A percentile compares a stretch with the other conserved stretches of the same genome.
These are phyloP conservation scores for Rusavskia elegans DNA, from an alignment of 495 filamentous ascomycete species.

Conservation along the genomic window DNA sequence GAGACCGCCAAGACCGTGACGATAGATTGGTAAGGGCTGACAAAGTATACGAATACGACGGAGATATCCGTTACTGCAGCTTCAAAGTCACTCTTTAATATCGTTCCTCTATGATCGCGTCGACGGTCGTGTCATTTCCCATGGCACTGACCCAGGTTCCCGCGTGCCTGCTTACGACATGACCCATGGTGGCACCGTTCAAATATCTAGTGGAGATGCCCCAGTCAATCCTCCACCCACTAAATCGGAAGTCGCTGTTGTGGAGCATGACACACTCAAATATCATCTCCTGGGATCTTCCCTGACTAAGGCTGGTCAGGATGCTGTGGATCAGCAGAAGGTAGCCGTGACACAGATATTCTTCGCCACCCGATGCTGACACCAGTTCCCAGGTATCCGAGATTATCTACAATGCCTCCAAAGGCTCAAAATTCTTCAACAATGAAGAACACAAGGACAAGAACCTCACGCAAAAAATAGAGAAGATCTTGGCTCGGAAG, in stretches of 20 bases:
- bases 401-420: conserved; percentile 92
- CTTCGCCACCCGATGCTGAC: neutral
- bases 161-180: neutral
- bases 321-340: conserved; percentile 83
- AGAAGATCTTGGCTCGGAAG: conserved; percentile 62
- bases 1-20: too few species aligned
- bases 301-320: conserved; percentile 86
- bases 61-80: too few species aligned
- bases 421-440: conserved; percentile 93
- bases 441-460: conserved; percentile 76
- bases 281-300: conserved; percentile 78
- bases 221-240: neutral
- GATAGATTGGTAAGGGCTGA: too few species aligned
- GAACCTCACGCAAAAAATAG: conserved; percentile 73
- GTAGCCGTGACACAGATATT: conserved; percentile 20
- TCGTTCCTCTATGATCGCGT: too few species aligned
- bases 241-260: conserved; percentile 2
- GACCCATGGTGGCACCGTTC: neutral
- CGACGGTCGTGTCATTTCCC: too few species aligned
- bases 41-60: too few species aligned
- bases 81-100: too few species aligned
- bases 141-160: neutral
- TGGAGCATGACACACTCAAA: conserved; percentile 39
- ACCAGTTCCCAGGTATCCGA: conserved; percentile 53
- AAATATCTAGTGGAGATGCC: neutral